phyloP scores from a whole-genome alignment of 768 basidiomycete species.

The Lactifluus volemus region DNA sequence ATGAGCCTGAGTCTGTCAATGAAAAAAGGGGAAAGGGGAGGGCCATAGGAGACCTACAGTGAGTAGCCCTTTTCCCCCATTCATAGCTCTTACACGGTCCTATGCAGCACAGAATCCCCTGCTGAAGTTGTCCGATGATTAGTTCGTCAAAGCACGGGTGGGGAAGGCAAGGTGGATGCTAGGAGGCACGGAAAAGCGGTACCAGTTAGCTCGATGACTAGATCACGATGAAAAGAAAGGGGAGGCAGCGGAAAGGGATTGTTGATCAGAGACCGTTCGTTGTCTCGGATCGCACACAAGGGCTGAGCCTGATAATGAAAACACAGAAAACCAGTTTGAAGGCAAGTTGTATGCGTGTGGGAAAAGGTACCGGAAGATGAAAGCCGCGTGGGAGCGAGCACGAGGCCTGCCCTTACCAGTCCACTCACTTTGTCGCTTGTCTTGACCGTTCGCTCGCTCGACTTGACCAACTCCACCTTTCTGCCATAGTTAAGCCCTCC shows the following conservation, averaged over 20 bases:
- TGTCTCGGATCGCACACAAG: too few species aligned
- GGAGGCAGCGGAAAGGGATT: neutral
- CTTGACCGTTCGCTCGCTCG: neutral
- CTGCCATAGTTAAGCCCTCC: neutral
- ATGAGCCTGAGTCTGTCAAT: slow-evolving; percentile 1
- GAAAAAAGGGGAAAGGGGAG: slow-evolving; percentile 5
- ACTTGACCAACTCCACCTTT: neutral
- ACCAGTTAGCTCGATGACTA: slow-evolving; percentile 69
- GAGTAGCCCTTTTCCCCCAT: slow-evolving; percentile 51
- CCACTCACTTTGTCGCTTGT: neutral
- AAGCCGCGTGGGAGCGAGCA: slow-evolving; percentile 7
- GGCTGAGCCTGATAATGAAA: too few species aligned
- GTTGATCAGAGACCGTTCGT: too few species aligned
- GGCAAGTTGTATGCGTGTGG: neutral
- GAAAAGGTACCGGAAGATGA: neutral
- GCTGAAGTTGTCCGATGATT: slow-evolving; percentile 15
- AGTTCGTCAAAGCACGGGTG: slow-evolving; percentile 33
- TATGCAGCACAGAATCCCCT: slow-evolving; percentile 37
- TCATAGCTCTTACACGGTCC: slow-evolving; percentile 47
- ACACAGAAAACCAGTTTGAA: too few species aligned
- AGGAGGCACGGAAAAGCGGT: slow-evolving; percentile 60
- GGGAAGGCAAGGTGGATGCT: slow-evolving; percentile 31
- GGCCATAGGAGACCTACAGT: slow-evolving; percentile 33
- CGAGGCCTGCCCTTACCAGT: neutral
- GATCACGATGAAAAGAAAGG: neutral